Base-by-base conservation (phyloP, 2,329 filamentous ascomycete genomes). In the Fusarium keratoplasticum region DNA sequence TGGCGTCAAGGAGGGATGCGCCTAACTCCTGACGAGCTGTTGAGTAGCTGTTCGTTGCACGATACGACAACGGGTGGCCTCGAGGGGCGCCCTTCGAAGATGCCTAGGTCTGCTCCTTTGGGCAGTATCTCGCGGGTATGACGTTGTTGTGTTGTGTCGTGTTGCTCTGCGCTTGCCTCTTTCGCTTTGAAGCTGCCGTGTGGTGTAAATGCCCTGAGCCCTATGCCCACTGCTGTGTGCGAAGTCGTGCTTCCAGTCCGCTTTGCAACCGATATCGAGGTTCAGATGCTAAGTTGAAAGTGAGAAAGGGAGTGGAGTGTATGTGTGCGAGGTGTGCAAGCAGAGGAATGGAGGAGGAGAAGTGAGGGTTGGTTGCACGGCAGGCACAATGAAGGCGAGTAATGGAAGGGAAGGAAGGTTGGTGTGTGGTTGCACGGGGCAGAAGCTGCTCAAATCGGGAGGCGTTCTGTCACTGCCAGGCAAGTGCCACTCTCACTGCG, bases 361-460 rank as follows among this genome's bases (percentile, higher is more conserved):
- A 44, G 58, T 44, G 61, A 64, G 54, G 58, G 57, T 59, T 42
- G 47, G 72, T 75, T 54, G 20, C 42, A 75, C 72, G 65, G 68
- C 75, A 78, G 66, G 75, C 67, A 69, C 71, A 76, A 68, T 60
- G 25, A 52, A 67, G 65, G 68, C 57, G 76, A 74, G 67, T 64
- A 38, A 68, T 61, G 59, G 40, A 55, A 62, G 65, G 61, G 60
- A 65, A 60, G 62, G 47, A 52, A 9, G 59, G 50, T 18, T 61
- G 57, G 55, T 67, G 71, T 67, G 67, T 66, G 62, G 76, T 71
- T 66, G 60, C 68, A 74, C 76, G 57, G 61, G 42, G 71, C 70
- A 76, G 64, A 61, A 77, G 68, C 61, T 61, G 67, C 74, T 36
- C 61, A 65, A 65, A 71, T 65, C 64, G 22, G 52, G 36, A 59